Conservation (phyloP, 208 protist genomes). For the Acanthamoeba royreba region DNA sequence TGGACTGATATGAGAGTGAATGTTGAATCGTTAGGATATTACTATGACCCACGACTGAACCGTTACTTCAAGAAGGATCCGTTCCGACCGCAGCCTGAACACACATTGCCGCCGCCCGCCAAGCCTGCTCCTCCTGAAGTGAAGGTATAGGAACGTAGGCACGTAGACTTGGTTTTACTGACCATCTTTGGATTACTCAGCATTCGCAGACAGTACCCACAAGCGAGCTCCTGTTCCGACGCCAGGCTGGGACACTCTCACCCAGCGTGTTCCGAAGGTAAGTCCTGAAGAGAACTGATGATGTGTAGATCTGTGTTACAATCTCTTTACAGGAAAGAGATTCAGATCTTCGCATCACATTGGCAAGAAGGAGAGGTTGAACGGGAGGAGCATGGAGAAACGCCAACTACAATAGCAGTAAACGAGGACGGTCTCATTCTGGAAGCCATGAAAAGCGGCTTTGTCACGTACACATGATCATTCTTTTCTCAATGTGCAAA, state of each 20-base stretch:
- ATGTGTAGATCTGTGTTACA: neutral
- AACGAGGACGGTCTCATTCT: neutral
- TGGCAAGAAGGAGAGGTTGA: neutral
- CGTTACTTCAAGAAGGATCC: slow-evolving; percentile 39
- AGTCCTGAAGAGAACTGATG: neutral
- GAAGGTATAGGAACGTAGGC: neutral
- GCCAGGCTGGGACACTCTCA: neutral
- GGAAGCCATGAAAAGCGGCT: neutral
- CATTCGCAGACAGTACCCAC: neutral
- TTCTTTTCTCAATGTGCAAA: too few species aligned
- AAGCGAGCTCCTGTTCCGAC: neutral
- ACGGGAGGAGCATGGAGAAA: neutral
- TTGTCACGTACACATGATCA: neutral
- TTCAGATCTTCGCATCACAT: neutral
- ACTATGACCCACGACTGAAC: neutral
- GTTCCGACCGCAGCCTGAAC: neutral
- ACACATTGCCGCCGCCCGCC: neutral
- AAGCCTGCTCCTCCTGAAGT: neutral
- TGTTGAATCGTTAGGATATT: slow-evolving; percentile 13
- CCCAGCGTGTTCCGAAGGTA: neutral
- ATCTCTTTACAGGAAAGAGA: neutral
- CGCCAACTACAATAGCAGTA: neutral
- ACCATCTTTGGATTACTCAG: neutral
- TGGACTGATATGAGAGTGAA: neutral
- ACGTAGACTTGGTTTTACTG: neutral